Conservation (phyloP, 2,329 filamentous ascomycete species). For the Aspergillus spinulosporus region DNA sequence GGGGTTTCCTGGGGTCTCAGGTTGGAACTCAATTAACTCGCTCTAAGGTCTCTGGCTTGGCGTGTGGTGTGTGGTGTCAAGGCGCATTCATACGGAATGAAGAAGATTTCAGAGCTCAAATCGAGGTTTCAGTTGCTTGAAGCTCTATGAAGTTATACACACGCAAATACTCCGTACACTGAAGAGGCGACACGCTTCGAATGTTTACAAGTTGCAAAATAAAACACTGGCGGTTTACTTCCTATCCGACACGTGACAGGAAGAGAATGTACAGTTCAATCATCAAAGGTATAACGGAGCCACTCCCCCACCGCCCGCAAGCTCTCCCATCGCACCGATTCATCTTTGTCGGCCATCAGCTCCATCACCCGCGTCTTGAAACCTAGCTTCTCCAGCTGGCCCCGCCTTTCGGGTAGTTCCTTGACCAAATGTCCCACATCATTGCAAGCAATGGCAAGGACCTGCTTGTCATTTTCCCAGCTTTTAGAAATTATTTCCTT, state of each 20-base stretch:
- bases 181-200: conserved; percentile 10
- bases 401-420: conserved; percentile 81
- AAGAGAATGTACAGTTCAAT: conserved; percentile 29
- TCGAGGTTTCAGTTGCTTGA: no score
- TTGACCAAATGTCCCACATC: conserved; percentile 87
- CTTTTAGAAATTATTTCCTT: conserved; percentile 81
- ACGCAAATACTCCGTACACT: conserved; percentile 14
- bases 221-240: conserved; percentile 5
- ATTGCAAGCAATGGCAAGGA: conserved; percentile 89
- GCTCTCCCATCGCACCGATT: conserved; percentile 90
- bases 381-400: conserved; percentile 76
- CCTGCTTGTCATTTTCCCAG: conserved; percentile 81
- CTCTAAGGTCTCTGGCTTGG: conserved; percentile 2
- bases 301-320: conserved; percentile 79
- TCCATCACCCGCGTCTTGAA: conserved; percentile 89
- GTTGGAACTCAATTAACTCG: not conserved
- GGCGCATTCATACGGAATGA: no score
- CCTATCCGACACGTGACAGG: conserved; percentile 7
- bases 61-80: not conserved
- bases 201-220: conserved; percentile 11
- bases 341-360: conserved; percentile 85
- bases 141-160: not conserved
- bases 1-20: not conserved
- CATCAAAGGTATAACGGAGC: conserved; percentile 69
- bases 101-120: no score